phyloP scores from a whole-genome alignment of 139 green algal species.

The Chlamydomonas incerta region DNA sequence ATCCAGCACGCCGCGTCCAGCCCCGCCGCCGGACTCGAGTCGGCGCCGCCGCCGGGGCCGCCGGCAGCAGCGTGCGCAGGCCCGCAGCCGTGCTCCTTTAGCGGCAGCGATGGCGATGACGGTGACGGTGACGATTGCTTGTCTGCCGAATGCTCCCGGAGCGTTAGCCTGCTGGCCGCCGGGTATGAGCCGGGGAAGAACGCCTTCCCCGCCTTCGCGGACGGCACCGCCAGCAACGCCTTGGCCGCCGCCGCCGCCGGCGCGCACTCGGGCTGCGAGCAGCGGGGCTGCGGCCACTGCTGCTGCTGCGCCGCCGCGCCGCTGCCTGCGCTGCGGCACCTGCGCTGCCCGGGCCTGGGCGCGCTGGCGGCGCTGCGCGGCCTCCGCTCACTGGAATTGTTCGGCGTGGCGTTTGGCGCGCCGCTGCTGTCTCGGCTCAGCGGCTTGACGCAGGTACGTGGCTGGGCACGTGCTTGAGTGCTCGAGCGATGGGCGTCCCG shows the following conservation, averaged over 20 bases:
- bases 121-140: no score
- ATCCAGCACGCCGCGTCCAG: background rate
- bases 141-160: no score
- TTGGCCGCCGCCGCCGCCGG: background rate
- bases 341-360: background rate
- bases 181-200: no score
- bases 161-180: no score
- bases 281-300: background rate
- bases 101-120: no score
- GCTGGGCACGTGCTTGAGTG: no score
- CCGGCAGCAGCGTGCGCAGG: background rate
- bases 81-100: no score
- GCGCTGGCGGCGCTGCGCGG: background rate
- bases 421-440: background rate
- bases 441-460: background rate
- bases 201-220: no score
- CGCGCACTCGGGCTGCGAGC: background rate
- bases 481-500: no score
- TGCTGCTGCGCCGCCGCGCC: constrained; percentile 1
- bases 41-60: background rate
- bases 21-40: background rate
- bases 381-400: constrained; percentile 31
- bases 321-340: background rate
- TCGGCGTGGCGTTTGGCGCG: background rate
- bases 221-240: background rate